Evolutionary conservation across 345 rosid species (phyloP).

Genomic region (Eucalyptus regnans): DNA sequence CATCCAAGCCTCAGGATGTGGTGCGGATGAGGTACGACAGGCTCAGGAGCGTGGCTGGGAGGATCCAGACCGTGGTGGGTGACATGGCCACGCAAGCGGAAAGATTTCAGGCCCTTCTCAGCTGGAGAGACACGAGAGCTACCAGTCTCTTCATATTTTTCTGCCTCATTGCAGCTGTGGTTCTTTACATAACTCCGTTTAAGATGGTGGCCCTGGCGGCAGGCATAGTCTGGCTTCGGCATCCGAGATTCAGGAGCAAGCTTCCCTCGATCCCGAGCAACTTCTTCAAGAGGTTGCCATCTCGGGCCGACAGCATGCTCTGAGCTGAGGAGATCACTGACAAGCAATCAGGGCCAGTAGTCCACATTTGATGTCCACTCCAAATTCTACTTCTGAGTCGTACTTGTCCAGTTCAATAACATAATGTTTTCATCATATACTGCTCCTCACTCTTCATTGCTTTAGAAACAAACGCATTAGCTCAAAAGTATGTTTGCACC

Average conservation of each 20-base stretch:
- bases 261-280: conserved; percentile 77
- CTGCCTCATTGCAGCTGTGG: conserved; percentile 58
- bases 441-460: not conserved
- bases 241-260: conserved; percentile 82
- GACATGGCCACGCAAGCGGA: conserved; percentile 87
- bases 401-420: not conserved
- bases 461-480: not conserved
- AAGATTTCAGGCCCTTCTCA: conserved; percentile 56
- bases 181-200: conserved; percentile 60
- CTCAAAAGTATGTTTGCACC: not conserved
- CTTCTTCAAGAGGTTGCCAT: conserved; percentile 74
- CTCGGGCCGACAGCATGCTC: conserved; percentile 75
- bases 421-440: not conserved
- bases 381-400: not conserved
- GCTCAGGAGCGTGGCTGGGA: conserved; percentile 71
- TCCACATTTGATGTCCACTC: not conserved
- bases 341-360: not conserved
- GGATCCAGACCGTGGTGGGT: conserved; percentile 75
- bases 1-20: conserved; percentile 54
- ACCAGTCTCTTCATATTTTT: conserved; percentile 59
- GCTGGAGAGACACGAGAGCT: conserved; percentile 87
- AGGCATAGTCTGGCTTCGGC: conserved; percentile 63
- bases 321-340: not conserved
- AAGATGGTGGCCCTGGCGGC: conserved; percentile 43
- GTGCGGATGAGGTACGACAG: conserved; percentile 78